Evolutionary conservation across 225 moss, liverwort and hornwort species (phyloP), one percentile per base, ranked within the genome.

Genomic region (Lunularia cruciata): DNA sequence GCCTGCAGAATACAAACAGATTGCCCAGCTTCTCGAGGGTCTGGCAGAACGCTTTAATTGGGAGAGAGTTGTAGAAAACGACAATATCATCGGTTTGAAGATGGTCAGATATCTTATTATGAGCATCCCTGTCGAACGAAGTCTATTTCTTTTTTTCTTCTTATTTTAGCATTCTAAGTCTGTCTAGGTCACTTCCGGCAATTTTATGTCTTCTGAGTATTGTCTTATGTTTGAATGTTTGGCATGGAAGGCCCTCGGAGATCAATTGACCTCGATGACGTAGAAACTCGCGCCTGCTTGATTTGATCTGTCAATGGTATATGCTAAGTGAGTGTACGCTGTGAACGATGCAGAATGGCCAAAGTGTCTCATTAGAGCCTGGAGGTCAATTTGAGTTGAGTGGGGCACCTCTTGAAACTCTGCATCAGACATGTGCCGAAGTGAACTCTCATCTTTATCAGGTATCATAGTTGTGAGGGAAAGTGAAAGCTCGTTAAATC

Each of bases 301-400:
- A 16, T 16, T 49, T n/a, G n/a, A n/a, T n/a, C n/a, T n/a, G n/a
- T n/a, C n/a, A n/a, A n/a, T n/a, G n/a, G n/a, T 4, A 1, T 47
- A 0, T 64, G 45, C 16, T 15, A 8, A 64, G 27, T 0, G 14
- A 5, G 6, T 19, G 13, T 46, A 30, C 18, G 5, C 26, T 18
- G 43, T 63, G 54, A 56, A 34, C 32, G 56, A 28, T 78, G 27
- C 71, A 96, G 95, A 61, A 67, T 33, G 85, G 96, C 34, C 92
- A 92, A 67, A 98, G 93, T 73, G 79, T 98, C 12, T 93, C 96
- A 11, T 72, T 98, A 73, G 96, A 98, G 67, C 96, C 96, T 55
- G 93, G 96, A 47, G 93, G 96, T 47, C 96, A 98, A 70, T 91
- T 93, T 80, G 93, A 98, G 75, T 74, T 98, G 57, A 98, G 96